Evolutionary conservation across 129 eudicot genomes (phyloP).

Genomic region (Pseudognaphalium luteoalbum): DNA sequence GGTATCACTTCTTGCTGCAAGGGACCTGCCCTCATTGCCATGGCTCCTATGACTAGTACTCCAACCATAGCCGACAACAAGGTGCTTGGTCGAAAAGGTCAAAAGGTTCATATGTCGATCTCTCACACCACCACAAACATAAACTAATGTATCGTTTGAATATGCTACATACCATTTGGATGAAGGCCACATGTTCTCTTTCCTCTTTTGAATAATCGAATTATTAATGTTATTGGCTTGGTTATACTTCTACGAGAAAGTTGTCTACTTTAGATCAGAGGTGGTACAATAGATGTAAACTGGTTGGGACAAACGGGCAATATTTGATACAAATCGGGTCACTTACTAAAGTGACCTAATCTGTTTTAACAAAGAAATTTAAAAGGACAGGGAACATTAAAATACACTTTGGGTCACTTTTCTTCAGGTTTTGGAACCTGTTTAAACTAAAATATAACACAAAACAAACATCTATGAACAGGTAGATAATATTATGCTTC

Average conservation of each 20-base stretch:
- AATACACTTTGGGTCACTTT: not conserved
- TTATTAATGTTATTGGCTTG: not conserved
- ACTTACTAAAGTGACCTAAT: too few species aligned
- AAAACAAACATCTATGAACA: not conserved
- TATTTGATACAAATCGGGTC: not conserved
- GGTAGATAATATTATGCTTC: not conserved
- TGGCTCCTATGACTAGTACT: not conserved
- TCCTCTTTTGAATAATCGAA: not conserved
- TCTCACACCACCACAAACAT: not conserved
- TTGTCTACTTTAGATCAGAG: too few species aligned
- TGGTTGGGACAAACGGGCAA: not conserved
- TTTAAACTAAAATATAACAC: not conserved
- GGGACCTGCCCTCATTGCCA: not conserved
- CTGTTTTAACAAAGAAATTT: too few species aligned
- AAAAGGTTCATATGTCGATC: not conserved
- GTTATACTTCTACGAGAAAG: not conserved
- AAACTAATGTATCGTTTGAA: not conserved
- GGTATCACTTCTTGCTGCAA: not conserved
- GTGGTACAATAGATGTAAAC: not conserved
- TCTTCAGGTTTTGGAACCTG: not conserved
- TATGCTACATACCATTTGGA: not conserved
- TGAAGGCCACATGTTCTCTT: not conserved
- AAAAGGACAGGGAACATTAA: too few species aligned
- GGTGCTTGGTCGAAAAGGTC: conserved; percentile 27
- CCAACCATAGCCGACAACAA: not conserved